A percentile compares a stretch with the other conserved stretches of the same genome.
These are phyloP conservation scores for Physocladia obscura DNA, from an alignment of 192 early-diverging fungal species.

Conservation along the genomic window DNA sequence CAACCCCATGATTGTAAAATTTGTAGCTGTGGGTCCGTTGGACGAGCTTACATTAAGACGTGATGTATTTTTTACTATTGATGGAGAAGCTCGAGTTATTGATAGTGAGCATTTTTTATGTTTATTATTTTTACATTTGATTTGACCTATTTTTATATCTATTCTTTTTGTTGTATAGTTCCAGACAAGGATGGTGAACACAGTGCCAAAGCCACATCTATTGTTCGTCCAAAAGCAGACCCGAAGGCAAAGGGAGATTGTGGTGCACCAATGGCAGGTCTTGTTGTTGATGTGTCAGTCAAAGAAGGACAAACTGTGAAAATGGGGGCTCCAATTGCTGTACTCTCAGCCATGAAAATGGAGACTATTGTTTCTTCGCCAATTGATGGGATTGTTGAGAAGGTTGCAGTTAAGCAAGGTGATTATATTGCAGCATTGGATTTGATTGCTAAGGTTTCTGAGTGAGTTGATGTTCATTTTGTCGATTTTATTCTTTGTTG, in stretches of 20 bases:
- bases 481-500: neutral
- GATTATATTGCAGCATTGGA: slow-evolving; percentile 84
- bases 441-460: slow-evolving; percentile 59
- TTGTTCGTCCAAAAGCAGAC: slow-evolving; percentile 68
- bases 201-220: slow-evolving; percentile 36
- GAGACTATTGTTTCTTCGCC: slow-evolving; percentile 89
- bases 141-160: neutral
- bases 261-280: slow-evolving; percentile 94
- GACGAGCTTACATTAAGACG: slow-evolving; percentile 70
- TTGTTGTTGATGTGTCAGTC: slow-evolving; percentile 88
- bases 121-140: neutral
- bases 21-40: slow-evolving; percentile 84
- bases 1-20: slow-evolving; percentile 73
- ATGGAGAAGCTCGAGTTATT: slow-evolving; percentile 89
- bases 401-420: slow-evolving; percentile 67
- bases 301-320: slow-evolving; percentile 80
- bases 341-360: slow-evolving; percentile 93
- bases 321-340: slow-evolving; percentile 85
- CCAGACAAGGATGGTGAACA: slow-evolving; percentile 28
- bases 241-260: slow-evolving; percentile 75
- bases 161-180: slow-evolving; percentile 5
- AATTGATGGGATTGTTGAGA: slow-evolving; percentile 67
- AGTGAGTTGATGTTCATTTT: slow-evolving; percentile 10
- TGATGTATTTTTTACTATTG: slow-evolving; percentile 95
- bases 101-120: slow-evolving; percentile 47